Conservation (phyloP, 495 filamentous ascomycete species). For the Glonium stellatum region DNA sequence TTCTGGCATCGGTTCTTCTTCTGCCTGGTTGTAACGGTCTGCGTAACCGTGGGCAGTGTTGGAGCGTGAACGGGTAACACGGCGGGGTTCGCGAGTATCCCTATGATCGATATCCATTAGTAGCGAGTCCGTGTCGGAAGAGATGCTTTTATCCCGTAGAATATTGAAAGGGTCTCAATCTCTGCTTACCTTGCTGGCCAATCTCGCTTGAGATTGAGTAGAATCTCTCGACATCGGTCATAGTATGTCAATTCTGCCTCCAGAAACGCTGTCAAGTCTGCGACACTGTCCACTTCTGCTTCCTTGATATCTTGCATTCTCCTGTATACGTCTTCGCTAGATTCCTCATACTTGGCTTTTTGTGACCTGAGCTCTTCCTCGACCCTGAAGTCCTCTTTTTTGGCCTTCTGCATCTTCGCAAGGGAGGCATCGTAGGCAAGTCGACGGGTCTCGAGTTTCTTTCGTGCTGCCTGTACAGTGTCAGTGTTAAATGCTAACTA, state of each 20-base stretch:
- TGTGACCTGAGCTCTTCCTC: constrained; percentile 89
- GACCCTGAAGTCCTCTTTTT: constrained; percentile 84
- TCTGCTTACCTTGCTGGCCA: constrained; percentile 56
- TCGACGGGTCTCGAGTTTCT: constrained; percentile 88
- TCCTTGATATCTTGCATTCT: constrained; percentile 97
- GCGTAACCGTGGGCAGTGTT: constrained; percentile 52
- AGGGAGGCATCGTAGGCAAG: constrained; percentile 88
- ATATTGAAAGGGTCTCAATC: no score
- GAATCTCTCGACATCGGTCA: constrained; percentile 75
- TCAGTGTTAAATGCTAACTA: constrained; percentile 2
- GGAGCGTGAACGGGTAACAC: constrained; percentile 49
- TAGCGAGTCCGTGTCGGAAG: constrained; percentile 11
- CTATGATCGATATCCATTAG: constrained; percentile 21
- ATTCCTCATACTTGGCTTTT: constrained; percentile 95
- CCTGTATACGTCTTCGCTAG: constrained; percentile 83
- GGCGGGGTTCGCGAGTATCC: constrained; percentile 27
- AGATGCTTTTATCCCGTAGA: not conserved
- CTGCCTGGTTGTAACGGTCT: constrained; percentile 51
- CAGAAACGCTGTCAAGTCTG: constrained; percentile 72
- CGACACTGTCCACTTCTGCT: constrained; percentile 74
- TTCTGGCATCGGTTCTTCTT: constrained; percentile 47
- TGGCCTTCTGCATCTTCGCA: constrained; percentile 87
- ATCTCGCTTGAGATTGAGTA: constrained; percentile 58
- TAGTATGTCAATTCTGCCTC: constrained; percentile 90
- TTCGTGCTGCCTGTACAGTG: constrained; percentile 60